Percentiles rank a stretch among this genome's conserved stretches.
These are phyloP conservation scores for Pseudogymnoascus sp. DNA, from an alignment of 2,329 filamentous ascomycete genomes.

Conservation along the genomic window DNA sequence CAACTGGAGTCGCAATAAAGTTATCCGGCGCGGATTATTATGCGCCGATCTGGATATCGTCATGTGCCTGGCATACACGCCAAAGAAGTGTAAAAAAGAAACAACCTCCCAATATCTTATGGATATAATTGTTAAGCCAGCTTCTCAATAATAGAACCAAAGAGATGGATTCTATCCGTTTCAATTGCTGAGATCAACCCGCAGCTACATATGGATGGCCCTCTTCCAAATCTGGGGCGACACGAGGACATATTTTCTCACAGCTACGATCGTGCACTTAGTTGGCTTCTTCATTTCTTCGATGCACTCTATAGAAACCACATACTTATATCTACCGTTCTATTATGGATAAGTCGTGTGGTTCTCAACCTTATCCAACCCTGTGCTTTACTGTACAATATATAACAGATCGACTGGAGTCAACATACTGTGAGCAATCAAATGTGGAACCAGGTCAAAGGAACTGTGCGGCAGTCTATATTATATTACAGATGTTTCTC, in stretches of 20 bases:
- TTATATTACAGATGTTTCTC: neutral
- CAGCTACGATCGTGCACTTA: neutral
- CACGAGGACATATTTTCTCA: neutral
- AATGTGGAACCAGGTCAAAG: neutral
- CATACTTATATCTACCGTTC: neutral
- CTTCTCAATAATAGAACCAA: neutral
- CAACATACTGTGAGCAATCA: neutral
- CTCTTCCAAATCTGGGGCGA: neutral
- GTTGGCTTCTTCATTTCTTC: neutral
- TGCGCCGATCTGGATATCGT: slow-evolving; percentile 1
- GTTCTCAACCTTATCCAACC: neutral
- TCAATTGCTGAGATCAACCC: neutral
- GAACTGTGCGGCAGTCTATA: neutral
- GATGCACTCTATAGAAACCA: neutral
- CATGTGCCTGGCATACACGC: neutral
- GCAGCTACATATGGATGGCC: neutral
- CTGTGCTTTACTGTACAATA: neutral
- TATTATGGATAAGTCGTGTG: neutral
- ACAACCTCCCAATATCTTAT: neutral
- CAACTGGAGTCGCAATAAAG: neutral
- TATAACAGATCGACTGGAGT: neutral
- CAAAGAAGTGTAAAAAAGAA: neutral
- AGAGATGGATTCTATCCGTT: neutral
- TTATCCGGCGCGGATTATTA: slow-evolving; percentile 3
- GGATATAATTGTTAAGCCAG: neutral